Base-by-base conservation (phyloP, 148 eudicot genomes). In the Heliosperma pusillum region DNA sequence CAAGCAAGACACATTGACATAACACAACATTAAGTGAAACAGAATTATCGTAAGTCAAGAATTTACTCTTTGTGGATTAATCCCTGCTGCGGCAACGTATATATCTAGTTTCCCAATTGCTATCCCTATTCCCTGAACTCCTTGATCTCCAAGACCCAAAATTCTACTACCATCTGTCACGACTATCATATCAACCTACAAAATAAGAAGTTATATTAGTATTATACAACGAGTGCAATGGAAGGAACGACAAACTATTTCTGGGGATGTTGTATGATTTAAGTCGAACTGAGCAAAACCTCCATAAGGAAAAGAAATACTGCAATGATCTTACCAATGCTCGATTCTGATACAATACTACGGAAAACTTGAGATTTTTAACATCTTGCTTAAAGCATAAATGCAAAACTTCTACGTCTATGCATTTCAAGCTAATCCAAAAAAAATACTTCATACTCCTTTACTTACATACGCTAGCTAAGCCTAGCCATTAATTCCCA, bases 131-230 rank as follows among this genome's bases (percentile, higher is more conserved):
- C 98, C 98, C 78, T 95, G 98, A 78, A 95, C 81, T 77, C 97
- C 97, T 76, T 86, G 92, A 83, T 92, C 97, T 78, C 98, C 98
- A 72, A 92, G 92, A 70, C 98, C 98, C 86, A 95, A 80, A 83
- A 92, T 95, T 85, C 98, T 90, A 83, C 98, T 92, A 80, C 98
- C 98, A 83, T 95, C 98, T 29, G 98, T 95, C 10, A 95, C 98
- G 63, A 95, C 98, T 76, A 95, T 95, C 98, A 95, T 95, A 87
- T 95, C 98, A 70, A 95, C 98, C 98, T 95, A 83, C 78, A 82
- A 73, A 17, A 74, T 27, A 71, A 82, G 20, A 64, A 75, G 12
- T 17, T 30, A 25, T 10, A 57, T 57, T 30, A 53, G 76, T 59
- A 67, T 66, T 33, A n/a, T 3, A 50, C 44, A 3, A 11, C 22